phyloP scores from a whole-genome alignment of 768 basidiomycete genomes.

The Mycena galopus region DNA sequence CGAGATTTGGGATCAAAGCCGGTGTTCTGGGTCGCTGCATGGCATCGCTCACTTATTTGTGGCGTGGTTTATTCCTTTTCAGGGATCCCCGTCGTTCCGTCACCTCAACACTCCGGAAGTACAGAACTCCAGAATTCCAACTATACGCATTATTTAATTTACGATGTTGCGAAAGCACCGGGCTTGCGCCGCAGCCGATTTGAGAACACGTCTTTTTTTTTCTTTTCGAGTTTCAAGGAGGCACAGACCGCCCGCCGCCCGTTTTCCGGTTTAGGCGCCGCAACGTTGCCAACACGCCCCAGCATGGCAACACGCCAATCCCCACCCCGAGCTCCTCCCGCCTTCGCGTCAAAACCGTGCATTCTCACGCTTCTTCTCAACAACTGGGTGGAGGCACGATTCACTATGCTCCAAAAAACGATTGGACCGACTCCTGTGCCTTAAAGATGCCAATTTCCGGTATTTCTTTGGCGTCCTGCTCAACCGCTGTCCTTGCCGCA shows the following conservation, averaged over 20 bases:
- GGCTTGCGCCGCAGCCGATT: no score
- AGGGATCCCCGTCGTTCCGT: not conserved
- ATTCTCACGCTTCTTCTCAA: not conserved
- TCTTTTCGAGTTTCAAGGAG: slow-evolving; percentile 18
- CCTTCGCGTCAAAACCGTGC: no score
- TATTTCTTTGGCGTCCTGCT: no score
- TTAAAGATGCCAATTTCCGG: no score
- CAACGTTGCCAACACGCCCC: slow-evolving; percentile 7
- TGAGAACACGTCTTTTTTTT: not conserved
- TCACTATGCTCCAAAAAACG: not conserved
- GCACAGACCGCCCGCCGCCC: not conserved
- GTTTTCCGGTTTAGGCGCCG: no score
- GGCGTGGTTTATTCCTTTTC: not conserved
- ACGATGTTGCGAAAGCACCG: slow-evolving; percentile 1
- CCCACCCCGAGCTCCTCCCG: not conserved
- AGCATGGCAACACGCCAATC: not conserved
- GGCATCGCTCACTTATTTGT: not conserved
- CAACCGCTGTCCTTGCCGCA: no score
- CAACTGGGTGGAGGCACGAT: not conserved
- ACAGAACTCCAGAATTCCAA: not conserved
- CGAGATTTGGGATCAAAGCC: not conserved
- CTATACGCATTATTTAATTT: not conserved
- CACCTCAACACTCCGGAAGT: no score
- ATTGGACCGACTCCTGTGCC: no score
- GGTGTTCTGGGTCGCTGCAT: not conserved